Percentiles rank a stretch among this genome's conserved stretches.
These are phyloP conservation scores for Meripilus lineatus DNA, from an alignment of 1,284 basidiomycete species.

Conservation along the genomic window DNA sequence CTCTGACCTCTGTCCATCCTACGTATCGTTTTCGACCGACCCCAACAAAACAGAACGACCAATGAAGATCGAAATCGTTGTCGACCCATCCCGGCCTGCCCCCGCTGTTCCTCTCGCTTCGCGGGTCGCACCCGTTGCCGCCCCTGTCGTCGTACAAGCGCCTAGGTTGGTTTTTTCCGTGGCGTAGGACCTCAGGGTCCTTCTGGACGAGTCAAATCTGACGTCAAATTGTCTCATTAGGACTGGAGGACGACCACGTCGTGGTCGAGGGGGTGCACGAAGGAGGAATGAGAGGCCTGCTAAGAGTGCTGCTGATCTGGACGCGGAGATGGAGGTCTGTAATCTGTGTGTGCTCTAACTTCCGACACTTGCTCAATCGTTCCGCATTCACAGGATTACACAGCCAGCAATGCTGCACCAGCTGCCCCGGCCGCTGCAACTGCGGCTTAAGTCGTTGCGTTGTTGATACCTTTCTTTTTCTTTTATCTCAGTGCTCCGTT, in stretches of 20 bases:
- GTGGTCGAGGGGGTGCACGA: constrained; percentile 49
- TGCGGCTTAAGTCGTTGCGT: too few species aligned
- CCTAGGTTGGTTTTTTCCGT: constrained; percentile 39
- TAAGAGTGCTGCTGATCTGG: constrained; percentile 71
- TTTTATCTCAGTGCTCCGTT: too few species aligned
- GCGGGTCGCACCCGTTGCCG: constrained; percentile 55
- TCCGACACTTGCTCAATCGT: not conserved
- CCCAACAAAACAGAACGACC: constrained; percentile 70
- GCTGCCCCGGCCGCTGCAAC: constrained; percentile 12
- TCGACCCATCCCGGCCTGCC: constrained; percentile 79
- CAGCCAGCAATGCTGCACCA: constrained; percentile 41
- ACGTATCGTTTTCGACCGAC: constrained; percentile 10
- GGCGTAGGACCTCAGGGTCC: constrained; percentile 9
- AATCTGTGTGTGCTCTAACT: constrained; percentile 4
- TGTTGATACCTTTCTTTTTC: too few species aligned
- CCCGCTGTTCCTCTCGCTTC: constrained; percentile 58
- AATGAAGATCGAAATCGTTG: constrained; percentile 97
- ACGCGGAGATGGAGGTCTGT: constrained; percentile 86
- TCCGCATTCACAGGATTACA: constrained; percentile 52
- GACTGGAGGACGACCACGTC: constrained; percentile 40
- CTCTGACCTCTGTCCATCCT: constrained; percentile 20
- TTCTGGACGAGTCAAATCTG: too few species aligned
- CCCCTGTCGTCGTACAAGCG: constrained; percentile 28
- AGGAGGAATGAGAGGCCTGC: constrained; percentile 59
- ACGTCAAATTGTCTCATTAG: constrained; percentile 12